These are phyloP conservation scores for Xylaria sp. DNA, from an alignment of 2,329 filamentous ascomycete species.

Conservation along the genomic window DNA sequence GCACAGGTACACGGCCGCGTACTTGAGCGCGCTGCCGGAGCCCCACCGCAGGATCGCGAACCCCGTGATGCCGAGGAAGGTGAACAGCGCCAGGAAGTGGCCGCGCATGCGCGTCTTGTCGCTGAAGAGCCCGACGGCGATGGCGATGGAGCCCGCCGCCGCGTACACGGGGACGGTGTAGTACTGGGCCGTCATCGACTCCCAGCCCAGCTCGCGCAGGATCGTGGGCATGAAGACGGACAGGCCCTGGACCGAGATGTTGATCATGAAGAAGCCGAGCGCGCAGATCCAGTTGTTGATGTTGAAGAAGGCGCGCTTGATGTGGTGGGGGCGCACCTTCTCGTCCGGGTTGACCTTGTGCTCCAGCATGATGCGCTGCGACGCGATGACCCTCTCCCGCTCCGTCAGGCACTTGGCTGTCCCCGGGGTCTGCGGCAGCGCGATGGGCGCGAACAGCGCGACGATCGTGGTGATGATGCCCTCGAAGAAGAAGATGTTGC, in stretches of 20 bases:
- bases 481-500: constrained; percentile 67
- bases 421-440: constrained; percentile 54
- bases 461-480: constrained; percentile 56
- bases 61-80: constrained; percentile 49
- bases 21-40: constrained; percentile 38
- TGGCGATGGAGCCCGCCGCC: constrained; percentile 43
- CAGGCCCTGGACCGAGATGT: constrained; percentile 60
- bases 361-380: constrained; percentile 53
- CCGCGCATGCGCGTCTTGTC: constrained; percentile 48
- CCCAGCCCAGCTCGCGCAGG: constrained; percentile 46
- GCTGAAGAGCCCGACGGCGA: constrained; percentile 43
- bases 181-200: constrained; percentile 44
- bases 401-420: constrained; percentile 54
- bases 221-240: constrained; percentile 56
- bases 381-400: constrained; percentile 57
- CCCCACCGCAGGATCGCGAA: constrained; percentile 56
- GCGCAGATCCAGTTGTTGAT: constrained; percentile 64
- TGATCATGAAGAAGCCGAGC: constrained; percentile 61
- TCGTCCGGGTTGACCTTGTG: constrained; percentile 50
- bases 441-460: constrained; percentile 50
- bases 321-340: constrained; percentile 50
- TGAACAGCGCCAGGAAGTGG: constrained; percentile 44
- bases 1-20: constrained; percentile 58
- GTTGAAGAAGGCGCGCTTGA: constrained; percentile 55
- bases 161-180: constrained; percentile 50